A percentile compares a stretch with the other conserved stretches of the same genome.
These are phyloP conservation scores for Eimeria tenella DNA, from an alignment of 169 alveolate species.

Conservation along the genomic window DNA sequence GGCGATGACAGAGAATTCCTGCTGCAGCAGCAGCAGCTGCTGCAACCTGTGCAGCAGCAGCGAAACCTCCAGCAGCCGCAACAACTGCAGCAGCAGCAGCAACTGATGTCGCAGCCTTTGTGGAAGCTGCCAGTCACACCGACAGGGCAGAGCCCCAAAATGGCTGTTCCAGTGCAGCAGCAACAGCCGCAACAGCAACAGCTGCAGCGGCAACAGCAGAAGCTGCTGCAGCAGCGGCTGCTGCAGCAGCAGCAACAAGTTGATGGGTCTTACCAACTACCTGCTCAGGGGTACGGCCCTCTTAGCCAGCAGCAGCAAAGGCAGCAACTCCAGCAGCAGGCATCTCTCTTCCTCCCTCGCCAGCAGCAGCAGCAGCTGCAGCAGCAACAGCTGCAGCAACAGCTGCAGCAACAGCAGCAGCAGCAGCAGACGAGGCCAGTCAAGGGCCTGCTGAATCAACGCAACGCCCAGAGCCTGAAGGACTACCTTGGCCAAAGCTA, in stretches of 20 bases:
- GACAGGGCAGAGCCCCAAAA: not conserved
- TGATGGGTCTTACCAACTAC: not conserved
- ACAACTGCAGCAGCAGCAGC: not conserved
- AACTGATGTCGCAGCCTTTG: not conserved
- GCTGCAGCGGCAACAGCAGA: not conserved
- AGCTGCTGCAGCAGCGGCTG: slow-evolving; percentile 11
- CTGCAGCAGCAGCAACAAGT: slow-evolving; percentile 36
- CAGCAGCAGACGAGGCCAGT: not conserved
- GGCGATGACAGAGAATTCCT: not conserved
- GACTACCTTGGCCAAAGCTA: not conserved
- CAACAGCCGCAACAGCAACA: not conserved
- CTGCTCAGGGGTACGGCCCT: not conserved
- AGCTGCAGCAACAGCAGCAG: slow-evolving; percentile 6
- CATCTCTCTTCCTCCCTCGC: not conserved
- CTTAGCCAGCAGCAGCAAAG: slow-evolving; percentile 3
- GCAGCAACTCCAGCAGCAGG: not conserved
- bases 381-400: slow-evolving; percentile 9
- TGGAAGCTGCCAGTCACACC: not conserved
- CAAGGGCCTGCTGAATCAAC: not conserved
- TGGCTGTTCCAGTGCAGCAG: not conserved
- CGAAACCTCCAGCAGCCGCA: not conserved
- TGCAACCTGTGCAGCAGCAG: not conserved
- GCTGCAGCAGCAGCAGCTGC: slow-evolving; percentile 4
- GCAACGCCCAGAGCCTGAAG: not conserved
- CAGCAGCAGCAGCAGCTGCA: slow-evolving; percentile 8